These are phyloP conservation scores for Amanita pallidorosea DNA, from an alignment of 768 basidiomycete genomes.

Conservation along the genomic window DNA sequence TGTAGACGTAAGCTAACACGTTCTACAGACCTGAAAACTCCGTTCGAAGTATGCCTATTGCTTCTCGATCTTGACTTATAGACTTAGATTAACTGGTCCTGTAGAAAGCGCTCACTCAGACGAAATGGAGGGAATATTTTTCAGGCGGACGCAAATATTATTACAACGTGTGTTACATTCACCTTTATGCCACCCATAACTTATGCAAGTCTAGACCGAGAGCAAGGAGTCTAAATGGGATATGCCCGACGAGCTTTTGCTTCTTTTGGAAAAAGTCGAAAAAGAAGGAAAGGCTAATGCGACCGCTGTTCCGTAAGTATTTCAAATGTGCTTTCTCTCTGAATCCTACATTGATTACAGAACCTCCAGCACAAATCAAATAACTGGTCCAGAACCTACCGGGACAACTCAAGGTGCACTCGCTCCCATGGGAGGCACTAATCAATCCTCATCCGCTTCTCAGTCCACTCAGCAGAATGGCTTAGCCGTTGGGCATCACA, in stretches of 20 bases:
- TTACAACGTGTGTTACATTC: conserved; percentile 51
- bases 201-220: conserved; percentile 42
- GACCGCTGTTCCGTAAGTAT: conserved; percentile 14
- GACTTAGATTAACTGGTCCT: conserved; percentile 7
- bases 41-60: conserved; percentile 62
- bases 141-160: conserved; percentile 88
- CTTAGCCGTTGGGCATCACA: conserved; percentile 40
- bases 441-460: conserved; percentile 37
- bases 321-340: neutral
- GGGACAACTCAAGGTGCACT: conserved; percentile 42
- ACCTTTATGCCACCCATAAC: neutral
- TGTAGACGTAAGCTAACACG: neutral
- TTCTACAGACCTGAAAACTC: conserved; percentile 68
- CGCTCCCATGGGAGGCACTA: conserved; percentile 41
- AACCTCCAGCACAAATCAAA: conserved; percentile 14
- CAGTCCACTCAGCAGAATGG: conserved; percentile 40
- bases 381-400: conserved; percentile 31
- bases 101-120: conserved; percentile 71
- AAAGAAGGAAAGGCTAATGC: conserved; percentile 46
- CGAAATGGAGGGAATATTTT: conserved; percentile 95
- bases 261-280: conserved; percentile 79
- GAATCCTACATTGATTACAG: conserved; percentile 7
- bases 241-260: conserved; percentile 84
- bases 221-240: conserved; percentile 97
- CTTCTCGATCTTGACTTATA: conserved; percentile 3